phyloP scores from a whole-genome alignment of 257 asterid species.

The Sherardia arvensis region DNA sequence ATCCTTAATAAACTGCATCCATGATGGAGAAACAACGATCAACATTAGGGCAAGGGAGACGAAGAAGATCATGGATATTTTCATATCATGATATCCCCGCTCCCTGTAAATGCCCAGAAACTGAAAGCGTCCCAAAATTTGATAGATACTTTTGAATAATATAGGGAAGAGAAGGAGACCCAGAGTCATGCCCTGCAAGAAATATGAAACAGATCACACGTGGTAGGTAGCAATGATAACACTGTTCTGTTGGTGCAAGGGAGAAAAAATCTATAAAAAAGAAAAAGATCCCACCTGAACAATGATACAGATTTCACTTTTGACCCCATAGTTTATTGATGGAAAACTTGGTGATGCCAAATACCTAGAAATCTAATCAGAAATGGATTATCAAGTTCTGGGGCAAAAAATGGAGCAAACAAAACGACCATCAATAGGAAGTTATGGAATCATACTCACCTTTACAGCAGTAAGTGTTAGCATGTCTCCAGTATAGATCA shows the following conservation, averaged over 20 bases:
- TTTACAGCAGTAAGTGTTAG: conserved; percentile 50
- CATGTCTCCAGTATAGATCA: conserved; percentile 83
- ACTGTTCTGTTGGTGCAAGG: background rate
- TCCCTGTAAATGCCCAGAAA: conserved; percentile 22
- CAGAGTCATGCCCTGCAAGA: conserved; percentile 58
- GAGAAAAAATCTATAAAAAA: conserved; percentile 8
- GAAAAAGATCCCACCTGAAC: conserved; percentile 53
- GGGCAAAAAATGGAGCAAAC: background rate
- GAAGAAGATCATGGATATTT: conserved; percentile 53
- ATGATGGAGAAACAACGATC: conserved; percentile 59
- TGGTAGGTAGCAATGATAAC: background rate
- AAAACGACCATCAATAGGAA: conserved; percentile 9
- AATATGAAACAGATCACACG: conserved; percentile 10
- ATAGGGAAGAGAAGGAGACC: conserved; percentile 75
- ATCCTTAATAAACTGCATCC: conserved; percentile 82
- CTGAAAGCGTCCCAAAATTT: conserved; percentile 29
- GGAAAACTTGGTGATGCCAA: conserved; percentile 25
- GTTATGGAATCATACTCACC: conserved; percentile 33
- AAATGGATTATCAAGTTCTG: conserved; percentile 7
- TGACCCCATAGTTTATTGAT: conserved; percentile 27
- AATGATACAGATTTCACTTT: conserved; percentile 80
- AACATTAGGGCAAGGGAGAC: conserved; percentile 34
- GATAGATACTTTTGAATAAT: conserved; percentile 38
- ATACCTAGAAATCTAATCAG: conserved; percentile 43
- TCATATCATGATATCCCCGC: conserved; percentile 33